These are phyloP conservation scores for Trametes cingulata DNA, from an alignment of 768 basidiomycete species.

Conservation along the genomic window DNA sequence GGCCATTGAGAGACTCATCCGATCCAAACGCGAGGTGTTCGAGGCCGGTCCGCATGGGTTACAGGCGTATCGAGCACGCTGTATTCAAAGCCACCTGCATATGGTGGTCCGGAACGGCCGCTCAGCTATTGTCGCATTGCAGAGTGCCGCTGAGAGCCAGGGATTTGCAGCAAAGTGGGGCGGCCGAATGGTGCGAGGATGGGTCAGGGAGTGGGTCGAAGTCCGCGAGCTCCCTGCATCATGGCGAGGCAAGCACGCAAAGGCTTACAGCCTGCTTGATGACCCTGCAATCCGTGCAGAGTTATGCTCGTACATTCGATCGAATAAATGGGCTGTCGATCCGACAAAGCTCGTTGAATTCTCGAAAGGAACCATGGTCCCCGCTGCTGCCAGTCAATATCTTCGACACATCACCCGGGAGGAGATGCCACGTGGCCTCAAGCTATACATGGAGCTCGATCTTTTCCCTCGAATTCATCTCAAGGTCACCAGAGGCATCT, in stretches of 20 bases:
- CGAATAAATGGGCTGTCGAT: constrained; percentile 24
- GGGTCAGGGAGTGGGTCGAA: constrained; percentile 18
- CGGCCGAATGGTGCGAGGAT: constrained; percentile 16
- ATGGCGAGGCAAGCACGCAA: constrained; percentile 17
- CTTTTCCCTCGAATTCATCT: constrained; percentile 18
- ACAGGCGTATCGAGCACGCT: constrained; percentile 25
- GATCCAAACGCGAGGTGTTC: neutral
- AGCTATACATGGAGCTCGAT: constrained; percentile 17
- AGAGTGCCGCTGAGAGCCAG: constrained; percentile 23
- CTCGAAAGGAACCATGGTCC: constrained; percentile 15
- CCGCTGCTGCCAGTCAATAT: constrained; percentile 15
- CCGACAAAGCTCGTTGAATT: constrained; percentile 19
- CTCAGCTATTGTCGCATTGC: constrained; percentile 25
- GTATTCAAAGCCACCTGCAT: constrained; percentile 22
- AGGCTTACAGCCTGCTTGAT: constrained; percentile 18
- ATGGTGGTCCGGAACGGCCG: neutral
- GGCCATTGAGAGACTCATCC: neutral
- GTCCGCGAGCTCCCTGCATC: constrained; percentile 18
- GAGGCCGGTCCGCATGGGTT: constrained; percentile 23
- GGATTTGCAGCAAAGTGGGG: constrained; percentile 12
- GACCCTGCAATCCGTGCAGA: constrained; percentile 18
- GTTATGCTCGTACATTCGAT: constrained; percentile 17
- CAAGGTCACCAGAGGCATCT: constrained; percentile 30
- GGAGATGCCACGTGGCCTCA: constrained; percentile 25
- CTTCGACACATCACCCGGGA: neutral